A percentile compares a stretch with the other conserved stretches of the same genome.
Conservation (phyloP, 2,329 filamentous ascomycete species). For the Pezicula rhizophila region DNA sequence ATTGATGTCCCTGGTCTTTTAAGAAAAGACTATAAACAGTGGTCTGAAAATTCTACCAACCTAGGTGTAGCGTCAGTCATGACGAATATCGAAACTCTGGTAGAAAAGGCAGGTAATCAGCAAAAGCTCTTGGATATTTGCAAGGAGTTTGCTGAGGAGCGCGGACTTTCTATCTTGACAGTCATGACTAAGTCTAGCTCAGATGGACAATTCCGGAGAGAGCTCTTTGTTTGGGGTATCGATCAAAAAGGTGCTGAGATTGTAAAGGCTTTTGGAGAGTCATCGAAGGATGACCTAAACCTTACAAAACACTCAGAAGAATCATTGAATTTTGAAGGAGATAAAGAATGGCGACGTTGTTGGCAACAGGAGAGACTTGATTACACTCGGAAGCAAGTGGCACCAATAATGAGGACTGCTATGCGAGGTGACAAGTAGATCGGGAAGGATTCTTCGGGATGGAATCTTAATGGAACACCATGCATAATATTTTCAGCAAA, state of each 20-base stretch:
- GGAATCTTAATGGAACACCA: too few relatives aligned
- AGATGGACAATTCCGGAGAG: constrained; percentile 52
- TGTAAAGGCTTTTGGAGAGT: constrained; percentile 47
- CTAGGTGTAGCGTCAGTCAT: constrained; percentile 66
- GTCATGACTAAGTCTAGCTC: constrained; percentile 63
- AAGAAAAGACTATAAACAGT: constrained; percentile 81
- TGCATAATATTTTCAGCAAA: too few relatives aligned
- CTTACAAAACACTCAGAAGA: constrained; percentile 50
- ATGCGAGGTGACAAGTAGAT: constrained; percentile 24
- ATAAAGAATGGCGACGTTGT: constrained; percentile 45
- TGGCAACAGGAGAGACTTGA: constrained; percentile 63
- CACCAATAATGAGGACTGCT: constrained; percentile 56
- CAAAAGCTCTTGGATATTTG: constrained; percentile 43
- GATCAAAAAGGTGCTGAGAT: constrained; percentile 42
- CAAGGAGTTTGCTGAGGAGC: constrained; percentile 47
- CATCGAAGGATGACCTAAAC: constrained; percentile 42
- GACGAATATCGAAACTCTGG: constrained; percentile 55
- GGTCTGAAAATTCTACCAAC: constrained; percentile 49
- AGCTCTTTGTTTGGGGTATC: constrained; percentile 62
- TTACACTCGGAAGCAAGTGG: constrained; percentile 63
- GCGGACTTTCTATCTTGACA: constrained; percentile 53
- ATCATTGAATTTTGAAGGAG: constrained; percentile 35
- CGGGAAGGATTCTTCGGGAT: too few relatives aligned
- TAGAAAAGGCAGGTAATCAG: constrained; percentile 43
- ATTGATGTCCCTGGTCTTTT: constrained; percentile 62